These are phyloP conservation scores for Globisporangium yorkense DNA, from an alignment of 352 stramenopile species.

Conservation along the genomic window DNA sequence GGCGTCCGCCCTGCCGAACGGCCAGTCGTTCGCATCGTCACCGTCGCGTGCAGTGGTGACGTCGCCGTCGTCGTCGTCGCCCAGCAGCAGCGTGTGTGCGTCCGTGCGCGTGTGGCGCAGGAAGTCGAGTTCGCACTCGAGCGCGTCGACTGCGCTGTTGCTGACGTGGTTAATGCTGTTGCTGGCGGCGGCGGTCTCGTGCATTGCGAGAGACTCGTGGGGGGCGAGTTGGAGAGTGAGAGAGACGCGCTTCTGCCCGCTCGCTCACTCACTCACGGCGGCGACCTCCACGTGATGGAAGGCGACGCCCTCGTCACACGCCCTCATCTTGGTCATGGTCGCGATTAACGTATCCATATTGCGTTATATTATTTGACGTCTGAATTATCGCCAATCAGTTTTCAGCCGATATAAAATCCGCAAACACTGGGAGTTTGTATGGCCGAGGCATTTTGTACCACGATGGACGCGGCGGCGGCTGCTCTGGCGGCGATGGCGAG, in stretches of 20 bases:
- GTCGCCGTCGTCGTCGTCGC: neutral
- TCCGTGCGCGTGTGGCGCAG: neutral
- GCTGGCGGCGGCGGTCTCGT: slow-evolving; percentile 7
- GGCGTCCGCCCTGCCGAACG: slow-evolving; percentile 12
- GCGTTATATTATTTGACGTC: no score
- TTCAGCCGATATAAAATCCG: neutral
- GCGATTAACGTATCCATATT: no score
- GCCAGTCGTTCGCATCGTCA: slow-evolving; percentile 13
- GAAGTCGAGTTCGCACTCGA: slow-evolving; percentile 10
- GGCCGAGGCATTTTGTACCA: neutral
- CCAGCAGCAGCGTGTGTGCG: neutral
- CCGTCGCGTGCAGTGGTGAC: neutral
- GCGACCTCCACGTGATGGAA: no score
- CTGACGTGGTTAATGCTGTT: neutral
- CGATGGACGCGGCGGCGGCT: neutral
- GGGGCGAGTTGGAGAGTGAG: slow-evolving; percentile 10
- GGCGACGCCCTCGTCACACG: no score
- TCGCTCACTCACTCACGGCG: no score
- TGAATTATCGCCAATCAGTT: no score
- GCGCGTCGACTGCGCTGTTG: neutral
- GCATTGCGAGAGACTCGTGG: slow-evolving; percentile 12
- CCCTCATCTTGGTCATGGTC: no score
- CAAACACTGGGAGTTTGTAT: neutral
- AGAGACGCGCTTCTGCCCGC: neutral
- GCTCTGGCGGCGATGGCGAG: neutral